These are phyloP conservation scores for Isatis tinctoria DNA, from an alignment of 345 rosid genomes.

Conservation along the genomic window DNA sequence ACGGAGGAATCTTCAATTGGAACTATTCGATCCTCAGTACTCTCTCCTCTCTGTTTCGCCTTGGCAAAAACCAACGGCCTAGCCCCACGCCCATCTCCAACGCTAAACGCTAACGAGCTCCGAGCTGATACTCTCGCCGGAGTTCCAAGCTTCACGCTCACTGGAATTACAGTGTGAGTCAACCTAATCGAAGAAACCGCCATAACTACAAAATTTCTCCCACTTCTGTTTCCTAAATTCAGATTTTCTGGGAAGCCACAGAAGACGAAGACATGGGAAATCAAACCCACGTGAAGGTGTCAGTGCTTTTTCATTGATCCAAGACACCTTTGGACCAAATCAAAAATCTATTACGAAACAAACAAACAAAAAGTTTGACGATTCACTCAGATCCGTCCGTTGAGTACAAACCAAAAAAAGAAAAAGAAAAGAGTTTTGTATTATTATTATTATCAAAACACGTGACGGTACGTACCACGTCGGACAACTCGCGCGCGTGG, in stretches of 20 bases:
- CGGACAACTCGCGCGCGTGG: background rate
- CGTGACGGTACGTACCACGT: conserved; percentile 10
- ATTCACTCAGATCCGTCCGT: conserved; percentile 18
- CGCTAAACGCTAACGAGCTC: conserved; percentile 5
- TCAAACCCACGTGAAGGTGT: conserved; percentile 21
- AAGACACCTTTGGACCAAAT: background rate
- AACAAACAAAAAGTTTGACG: background rate
- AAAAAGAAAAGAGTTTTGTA: background rate
- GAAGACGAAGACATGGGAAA: background rate
- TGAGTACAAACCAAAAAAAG: background rate
- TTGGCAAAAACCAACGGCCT: conserved; percentile 9
- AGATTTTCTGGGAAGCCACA: background rate
- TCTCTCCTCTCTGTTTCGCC: conserved; percentile 25
- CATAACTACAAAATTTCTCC: conserved; percentile 16
- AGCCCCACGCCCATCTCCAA: conserved; percentile 25
- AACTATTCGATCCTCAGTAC: conserved; percentile 19
- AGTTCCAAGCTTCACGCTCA: conserved; percentile 15
- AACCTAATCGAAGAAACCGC: conserved; percentile 30
- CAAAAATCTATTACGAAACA: background rate
- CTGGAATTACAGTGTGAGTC: conserved; percentile 15
- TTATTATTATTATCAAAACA: background rate
- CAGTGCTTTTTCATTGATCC: conserved; percentile 16
- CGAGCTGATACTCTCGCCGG: conserved; percentile 19
- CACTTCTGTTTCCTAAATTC: background rate
- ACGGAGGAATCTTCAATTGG: conserved; percentile 19